Evolutionary conservation across 176 grass and related monocot genomes (phyloP).

Genomic region (Oryza coarctata): DNA sequence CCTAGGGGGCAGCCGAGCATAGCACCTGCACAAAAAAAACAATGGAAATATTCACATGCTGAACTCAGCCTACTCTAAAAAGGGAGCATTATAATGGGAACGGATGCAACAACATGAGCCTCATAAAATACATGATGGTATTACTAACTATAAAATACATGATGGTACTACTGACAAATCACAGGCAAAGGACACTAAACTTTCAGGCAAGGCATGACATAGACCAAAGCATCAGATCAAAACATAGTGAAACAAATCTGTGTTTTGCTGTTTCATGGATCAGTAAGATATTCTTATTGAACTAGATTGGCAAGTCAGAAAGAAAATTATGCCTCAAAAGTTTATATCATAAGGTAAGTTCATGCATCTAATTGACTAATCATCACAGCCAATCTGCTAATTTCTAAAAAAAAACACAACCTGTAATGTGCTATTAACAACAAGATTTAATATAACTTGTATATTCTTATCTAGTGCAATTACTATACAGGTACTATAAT

Average conservation of each 20-base stretch:
- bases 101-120: too few species aligned
- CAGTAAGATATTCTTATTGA: too few species aligned
- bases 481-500: too few species aligned
- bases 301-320: slow-evolving; percentile 31
- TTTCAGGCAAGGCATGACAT: background rate
- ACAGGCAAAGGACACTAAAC: background rate
- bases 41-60: background rate
- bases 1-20: slow-evolving; percentile 80
- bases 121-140: too few species aligned
- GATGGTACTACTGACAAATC: background rate
- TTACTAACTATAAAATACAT: too few species aligned
- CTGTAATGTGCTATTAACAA: background rate
- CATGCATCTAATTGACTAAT: slow-evolving; percentile 64
- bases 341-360: slow-evolving; percentile 32
- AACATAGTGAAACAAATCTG: background rate
- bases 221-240: background rate
- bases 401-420: too few species aligned
- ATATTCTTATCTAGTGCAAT: too few species aligned
- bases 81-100: background rate
- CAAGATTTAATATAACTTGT: too few species aligned
- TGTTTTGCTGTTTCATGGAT: too few species aligned
- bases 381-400: slow-evolving; percentile 19
- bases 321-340: slow-evolving; percentile 52
- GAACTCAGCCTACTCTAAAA: background rate
- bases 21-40: slow-evolving; percentile 51